Percentiles rank a stretch among this genome's conserved stretches.
phyloP scores from a whole-genome alignment of 345 rosid genomes.

The Eucalyptus polyanthemos region DNA sequence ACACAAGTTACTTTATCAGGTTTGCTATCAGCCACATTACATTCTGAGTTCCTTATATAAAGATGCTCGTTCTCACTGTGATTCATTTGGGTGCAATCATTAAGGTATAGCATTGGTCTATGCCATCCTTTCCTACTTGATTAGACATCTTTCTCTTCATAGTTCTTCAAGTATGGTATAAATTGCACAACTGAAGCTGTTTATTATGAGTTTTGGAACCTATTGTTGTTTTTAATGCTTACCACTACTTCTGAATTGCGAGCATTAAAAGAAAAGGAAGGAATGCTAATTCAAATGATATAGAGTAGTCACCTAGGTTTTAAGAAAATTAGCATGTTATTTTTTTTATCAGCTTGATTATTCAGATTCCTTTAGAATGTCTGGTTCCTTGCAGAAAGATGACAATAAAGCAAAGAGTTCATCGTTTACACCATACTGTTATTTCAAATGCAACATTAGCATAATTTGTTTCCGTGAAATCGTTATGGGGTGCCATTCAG shows the following conservation, averaged over 20 bases:
- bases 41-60: neutral
- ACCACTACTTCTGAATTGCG: neutral
- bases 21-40: neutral
- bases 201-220: neutral
- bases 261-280: neutral
- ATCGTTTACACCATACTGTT: neutral
- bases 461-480: neutral
- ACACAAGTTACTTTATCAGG: conserved; percentile 31
- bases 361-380: neutral
- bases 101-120: neutral
- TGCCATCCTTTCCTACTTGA: neutral
- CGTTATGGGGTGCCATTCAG: neutral
- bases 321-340: neutral
- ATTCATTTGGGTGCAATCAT: neutral
- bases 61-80: neutral
- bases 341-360: neutral
- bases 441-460: neutral
- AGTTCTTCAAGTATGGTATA: neutral
- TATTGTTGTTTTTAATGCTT: neutral
- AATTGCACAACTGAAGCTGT: neutral
- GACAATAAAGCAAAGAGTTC: neutral
- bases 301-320: neutral
- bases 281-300: neutral
- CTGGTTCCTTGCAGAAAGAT: neutral
- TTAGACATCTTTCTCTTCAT: neutral